Percentiles rank a stretch among this genome's conserved stretches.
phyloP scores from a whole-genome alignment of 176 grass and related monocot genomes.

The Musa itinerans region DNA sequence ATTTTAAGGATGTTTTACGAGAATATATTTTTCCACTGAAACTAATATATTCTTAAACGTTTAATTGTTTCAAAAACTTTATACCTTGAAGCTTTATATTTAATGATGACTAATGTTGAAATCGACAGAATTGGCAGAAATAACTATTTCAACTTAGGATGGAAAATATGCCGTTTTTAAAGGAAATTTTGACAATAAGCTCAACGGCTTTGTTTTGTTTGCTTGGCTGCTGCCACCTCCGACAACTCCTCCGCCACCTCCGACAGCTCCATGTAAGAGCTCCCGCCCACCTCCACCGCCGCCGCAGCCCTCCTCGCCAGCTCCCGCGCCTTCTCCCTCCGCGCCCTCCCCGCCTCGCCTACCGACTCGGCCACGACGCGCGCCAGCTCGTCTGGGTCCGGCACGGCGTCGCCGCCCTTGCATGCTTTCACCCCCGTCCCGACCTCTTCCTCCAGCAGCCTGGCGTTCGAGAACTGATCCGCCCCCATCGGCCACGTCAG shows the following conservation, averaged over 20 bases:
- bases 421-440: slow-evolving; percentile 29
- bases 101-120: too few species aligned
- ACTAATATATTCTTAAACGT: too few species aligned
- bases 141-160: too few species aligned
- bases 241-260: neutral
- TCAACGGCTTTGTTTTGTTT: neutral
- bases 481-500: slow-evolving; percentile 60
- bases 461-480: slow-evolving; percentile 65
- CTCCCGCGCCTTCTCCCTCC: slow-evolving; percentile 29
- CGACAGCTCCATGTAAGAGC: slow-evolving; percentile 18
- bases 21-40: too few species aligned
- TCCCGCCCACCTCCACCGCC: slow-evolving; percentile 32
- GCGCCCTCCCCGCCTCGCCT: slow-evolving; percentile 13
- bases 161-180: too few species aligned
- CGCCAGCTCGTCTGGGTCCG: slow-evolving; percentile 32
- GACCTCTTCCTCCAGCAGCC: slow-evolving; percentile 45
- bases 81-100: too few species aligned
- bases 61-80: too few species aligned
- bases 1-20: too few species aligned
- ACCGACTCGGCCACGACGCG: slow-evolving; percentile 22
- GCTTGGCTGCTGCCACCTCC: neutral
- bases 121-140: too few species aligned
- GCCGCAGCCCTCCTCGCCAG: slow-evolving; percentile 23
- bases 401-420: slow-evolving; percentile 26
- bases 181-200: too few species aligned